Percentiles rank a stretch among this genome's conserved stretches.
These are phyloP conservation scores for Diutina mesorugosa DNA, from an alignment of 1,139 yeast species.

Conservation along the genomic window DNA sequence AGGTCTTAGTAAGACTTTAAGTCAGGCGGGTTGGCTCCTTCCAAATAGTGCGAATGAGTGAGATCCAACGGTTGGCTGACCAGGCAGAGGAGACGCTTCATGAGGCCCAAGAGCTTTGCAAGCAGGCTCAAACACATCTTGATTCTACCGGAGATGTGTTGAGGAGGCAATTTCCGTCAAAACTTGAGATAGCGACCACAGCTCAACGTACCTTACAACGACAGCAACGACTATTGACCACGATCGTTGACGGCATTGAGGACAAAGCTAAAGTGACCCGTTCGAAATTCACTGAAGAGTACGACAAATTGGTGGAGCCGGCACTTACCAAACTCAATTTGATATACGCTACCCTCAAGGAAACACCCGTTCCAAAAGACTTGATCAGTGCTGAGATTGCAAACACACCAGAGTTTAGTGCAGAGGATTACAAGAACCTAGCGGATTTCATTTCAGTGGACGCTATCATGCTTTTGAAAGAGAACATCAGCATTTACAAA, in stretches of 20 bases:
- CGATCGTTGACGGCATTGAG: not conserved
- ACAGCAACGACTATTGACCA: not conserved
- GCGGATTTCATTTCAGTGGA: not conserved
- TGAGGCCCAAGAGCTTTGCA: not conserved
- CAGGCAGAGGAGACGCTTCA: constrained; percentile 1
- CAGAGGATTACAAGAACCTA: not conserved
- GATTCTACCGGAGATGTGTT: not conserved
- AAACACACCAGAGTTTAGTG: not conserved
- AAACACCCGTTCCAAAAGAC: not conserved
- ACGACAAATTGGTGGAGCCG: not conserved
- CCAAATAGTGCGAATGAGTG: not conserved
- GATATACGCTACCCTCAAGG: not conserved
- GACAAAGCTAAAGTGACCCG: not conserved
- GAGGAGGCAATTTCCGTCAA: not conserved
- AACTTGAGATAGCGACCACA: not conserved
- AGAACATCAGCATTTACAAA: not conserved
- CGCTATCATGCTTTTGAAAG: not conserved
- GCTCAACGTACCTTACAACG: not conserved
- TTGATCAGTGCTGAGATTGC: not conserved
- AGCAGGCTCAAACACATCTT: not conserved
- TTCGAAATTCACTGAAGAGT: not conserved
- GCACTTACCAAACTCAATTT: not conserved
- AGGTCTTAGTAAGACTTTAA: not conserved
- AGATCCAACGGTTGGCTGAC: not conserved
- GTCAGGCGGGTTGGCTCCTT: not conserved